A percentile compares a stretch with the other conserved stretches of the same genome.
These are phyloP conservation scores for Ocimum tenuiflorum DNA, from an alignment of 257 asterid species.

Conservation along the genomic window DNA sequence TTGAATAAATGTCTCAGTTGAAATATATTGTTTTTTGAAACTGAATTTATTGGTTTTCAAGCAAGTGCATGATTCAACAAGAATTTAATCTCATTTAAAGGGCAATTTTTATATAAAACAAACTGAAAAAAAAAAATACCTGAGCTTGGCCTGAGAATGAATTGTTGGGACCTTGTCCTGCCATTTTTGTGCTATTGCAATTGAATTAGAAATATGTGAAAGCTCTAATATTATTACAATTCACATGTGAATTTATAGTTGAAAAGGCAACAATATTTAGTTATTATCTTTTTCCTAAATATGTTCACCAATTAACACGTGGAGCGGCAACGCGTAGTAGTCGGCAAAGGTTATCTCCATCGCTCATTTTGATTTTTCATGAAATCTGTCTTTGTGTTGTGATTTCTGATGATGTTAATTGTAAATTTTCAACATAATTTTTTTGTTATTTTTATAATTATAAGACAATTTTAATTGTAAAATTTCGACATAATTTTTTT, in stretches of 20 bases:
- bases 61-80: no score
- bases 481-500: no score
- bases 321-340: conserved; percentile 15
- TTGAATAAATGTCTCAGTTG: no score
- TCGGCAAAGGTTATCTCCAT: conserved; percentile 1
- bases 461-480: no score
- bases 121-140: conserved; percentile 22
- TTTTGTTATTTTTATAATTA: no score
- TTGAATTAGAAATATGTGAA: not conserved
- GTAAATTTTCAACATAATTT: no score
- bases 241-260: conserved; percentile 21
- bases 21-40: no score
- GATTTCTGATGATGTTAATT: no score
- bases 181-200: conserved; percentile 33
- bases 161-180: conserved; percentile 32
- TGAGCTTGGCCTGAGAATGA: conserved; percentile 51
- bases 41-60: no score
- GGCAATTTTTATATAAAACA: no score
- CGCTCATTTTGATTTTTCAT: not conserved
- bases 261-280: not conserved
- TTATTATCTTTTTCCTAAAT: conserved; percentile 17
- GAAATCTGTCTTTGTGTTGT: no score
- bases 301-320: conserved; percentile 35
- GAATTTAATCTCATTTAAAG: no score
- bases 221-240: not conserved